Evolutionary conservation across 768 basidiomycete species (phyloP), one percentile per base, ranked within the genome.

Genomic region (Tulasnella calospora): DNA sequence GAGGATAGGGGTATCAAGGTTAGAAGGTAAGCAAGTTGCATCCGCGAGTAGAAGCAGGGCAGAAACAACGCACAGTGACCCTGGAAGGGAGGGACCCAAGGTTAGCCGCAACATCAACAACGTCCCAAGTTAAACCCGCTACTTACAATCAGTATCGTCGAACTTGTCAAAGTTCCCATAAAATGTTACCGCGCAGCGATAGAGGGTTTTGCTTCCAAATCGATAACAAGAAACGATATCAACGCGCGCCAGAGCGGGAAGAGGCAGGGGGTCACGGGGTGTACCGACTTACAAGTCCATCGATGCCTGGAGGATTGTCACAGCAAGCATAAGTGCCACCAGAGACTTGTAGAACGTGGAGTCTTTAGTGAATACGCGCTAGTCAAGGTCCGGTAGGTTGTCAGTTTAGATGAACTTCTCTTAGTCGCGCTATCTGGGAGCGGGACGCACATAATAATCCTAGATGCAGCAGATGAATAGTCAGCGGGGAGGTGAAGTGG

Each of bases 111-210:
- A 71, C 17, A 27, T 33, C 70, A 71, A 9, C 7, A 17, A 35
- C 70, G 5, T 0, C 7, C 40, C 21, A 27, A 41, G 4, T 10
- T 23, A 27, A 17, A 30, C 0, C n/a, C 17, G 4, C 57, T 15
- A 19, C 73, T 41, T 47, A 74, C 75, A 76, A 44, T 76, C 75
- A 33, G 51, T 35, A 33, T 61, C 61, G 75, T 76, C 75, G 75
- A 76, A 76, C 51, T 76, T 57, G 55, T 76, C 61, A 33, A 76
- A 76, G 40, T 76, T 69, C 15, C 75, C 75, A 40, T 76, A 76
- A 17, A 36, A 76, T 27, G 27, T 21, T 10, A 76, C 75, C 3
- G 73, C 17, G 33, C 44, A 47, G 4, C 73, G 38, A 23, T 74
- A 74, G n/a, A 74, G 44, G 9, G 27, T 44, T 15, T 3, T 55